Evolutionary conservation across 805 yeast species (phyloP).

Genomic region (Blastobotrys robertii): DNA sequence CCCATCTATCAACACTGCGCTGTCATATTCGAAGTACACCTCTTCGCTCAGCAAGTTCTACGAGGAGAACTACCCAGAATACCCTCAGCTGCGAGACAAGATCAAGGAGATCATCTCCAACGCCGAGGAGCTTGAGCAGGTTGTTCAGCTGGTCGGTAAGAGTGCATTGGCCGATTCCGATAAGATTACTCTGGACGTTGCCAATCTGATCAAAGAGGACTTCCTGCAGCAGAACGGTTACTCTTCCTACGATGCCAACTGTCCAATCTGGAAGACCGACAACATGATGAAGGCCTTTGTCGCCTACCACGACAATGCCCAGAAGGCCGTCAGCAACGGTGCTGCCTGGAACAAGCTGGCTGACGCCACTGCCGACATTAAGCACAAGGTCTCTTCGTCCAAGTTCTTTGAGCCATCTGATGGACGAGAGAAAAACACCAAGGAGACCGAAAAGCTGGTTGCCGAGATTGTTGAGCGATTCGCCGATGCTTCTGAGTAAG

Average conservation of each 20-base stretch:
- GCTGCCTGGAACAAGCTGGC: conserved; percentile 89
- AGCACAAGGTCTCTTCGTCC: conserved; percentile 87
- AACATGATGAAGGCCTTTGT: conserved; percentile 97
- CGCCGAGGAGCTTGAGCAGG: conserved; percentile 98
- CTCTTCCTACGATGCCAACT: conserved; percentile 95
- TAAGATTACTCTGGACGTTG: conserved; percentile 91
- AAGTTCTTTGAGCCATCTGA: conserved; percentile 93
- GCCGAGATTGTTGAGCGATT: conserved; percentile 77
- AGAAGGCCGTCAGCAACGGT: conserved; percentile 89
- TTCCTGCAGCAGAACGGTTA: conserved; percentile 99
- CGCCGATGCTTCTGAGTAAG: conserved; percentile 87
- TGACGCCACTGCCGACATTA: conserved; percentile 82
- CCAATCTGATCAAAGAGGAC: conserved; percentile 88
- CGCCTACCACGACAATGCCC: conserved; percentile 92
- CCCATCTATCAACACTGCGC: conserved; percentile 96
- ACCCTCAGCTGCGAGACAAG: conserved; percentile 80
- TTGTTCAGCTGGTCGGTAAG: conserved; percentile 98
- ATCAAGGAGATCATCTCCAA: conserved; percentile 90
- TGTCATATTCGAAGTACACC: conserved; percentile 95
- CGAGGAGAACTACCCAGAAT: conserved; percentile 79
- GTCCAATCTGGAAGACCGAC: conserved; percentile 98
- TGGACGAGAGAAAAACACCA: conserved; percentile 71
- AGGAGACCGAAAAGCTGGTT: conserved; percentile 69
- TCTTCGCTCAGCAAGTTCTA: conserved; percentile 77
- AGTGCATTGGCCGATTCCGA: conserved; percentile 95